phyloP scores from a whole-genome alignment of 2,329 filamentous ascomycete genomes.

The Pseudocercospora macadamiae region DNA sequence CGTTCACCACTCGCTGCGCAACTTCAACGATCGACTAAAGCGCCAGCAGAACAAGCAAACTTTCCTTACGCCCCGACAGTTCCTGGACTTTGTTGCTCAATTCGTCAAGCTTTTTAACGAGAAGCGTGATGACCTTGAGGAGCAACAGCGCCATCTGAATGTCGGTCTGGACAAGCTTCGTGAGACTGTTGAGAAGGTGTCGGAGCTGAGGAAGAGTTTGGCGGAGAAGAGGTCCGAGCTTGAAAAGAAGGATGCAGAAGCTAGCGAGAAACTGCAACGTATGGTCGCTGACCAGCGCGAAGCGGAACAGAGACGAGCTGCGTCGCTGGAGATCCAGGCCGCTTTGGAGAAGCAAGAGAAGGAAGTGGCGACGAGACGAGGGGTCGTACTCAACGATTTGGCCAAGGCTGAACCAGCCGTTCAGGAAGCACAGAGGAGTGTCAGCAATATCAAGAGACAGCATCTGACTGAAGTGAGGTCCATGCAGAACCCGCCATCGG shows the following conservation, averaged over 20 bases:
- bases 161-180: slow-evolving; percentile 96
- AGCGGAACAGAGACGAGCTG: slow-evolving; percentile 86
- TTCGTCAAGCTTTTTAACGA: slow-evolving; percentile 97
- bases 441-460: slow-evolving; percentile 97
- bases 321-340: slow-evolving; percentile 84
- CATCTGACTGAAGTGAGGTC: slow-evolving; percentile 97
- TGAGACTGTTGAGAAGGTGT: slow-evolving; percentile 96
- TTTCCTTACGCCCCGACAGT: slow-evolving; percentile 93
- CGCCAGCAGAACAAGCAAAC: slow-evolving; percentile 93
- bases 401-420: slow-evolving; percentile 93
- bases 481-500: slow-evolving; percentile 88
- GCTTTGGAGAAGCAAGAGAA: slow-evolving; percentile 87
- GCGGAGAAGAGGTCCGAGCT: slow-evolving; percentile 93
- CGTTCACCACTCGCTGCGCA: slow-evolving; percentile 91
- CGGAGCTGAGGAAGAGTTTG: slow-evolving; percentile 84
- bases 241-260: slow-evolving; percentile 90
- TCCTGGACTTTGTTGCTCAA: slow-evolving; percentile 95
- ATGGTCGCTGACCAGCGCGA: slow-evolving; percentile 97
- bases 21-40: slow-evolving; percentile 83
- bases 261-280: slow-evolving; percentile 93
- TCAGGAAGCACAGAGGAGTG: slow-evolving; percentile 87
- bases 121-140: slow-evolving; percentile 96
- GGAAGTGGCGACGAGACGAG: slow-evolving; percentile 78
- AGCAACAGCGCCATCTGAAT: slow-evolving; percentile 97
- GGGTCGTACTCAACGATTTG: slow-evolving; percentile 84